These are phyloP conservation scores for Letharia lupina DNA, from an alignment of 495 filamentous ascomycete species.

Conservation along the genomic window DNA sequence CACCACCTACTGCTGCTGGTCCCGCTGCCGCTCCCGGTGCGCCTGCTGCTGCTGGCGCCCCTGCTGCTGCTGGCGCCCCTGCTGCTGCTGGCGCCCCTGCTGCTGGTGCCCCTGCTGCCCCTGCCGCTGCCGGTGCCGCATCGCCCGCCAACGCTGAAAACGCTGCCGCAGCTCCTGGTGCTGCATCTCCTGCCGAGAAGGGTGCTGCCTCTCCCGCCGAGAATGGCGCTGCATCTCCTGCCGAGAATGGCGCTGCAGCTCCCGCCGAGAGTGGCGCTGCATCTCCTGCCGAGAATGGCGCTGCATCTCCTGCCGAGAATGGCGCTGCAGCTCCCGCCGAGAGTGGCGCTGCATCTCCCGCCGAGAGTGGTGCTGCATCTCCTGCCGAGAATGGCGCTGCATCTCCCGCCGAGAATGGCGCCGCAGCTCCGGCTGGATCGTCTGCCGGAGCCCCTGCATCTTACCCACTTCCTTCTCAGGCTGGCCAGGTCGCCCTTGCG, in stretches of 20 bases:
- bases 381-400: conserved; percentile 24
- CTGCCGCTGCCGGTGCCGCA: conserved; percentile 13
- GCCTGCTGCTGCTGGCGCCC: neutral
- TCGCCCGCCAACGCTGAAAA: conserved; percentile 8
- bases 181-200: conserved; percentile 18
- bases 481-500: conserved; percentile 9
- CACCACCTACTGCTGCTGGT: neutral
- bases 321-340: conserved; percentile 27
- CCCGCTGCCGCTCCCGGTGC: conserved; percentile 14
- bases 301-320: conserved; percentile 16
- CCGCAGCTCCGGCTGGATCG: neutral
- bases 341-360: neutral
- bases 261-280: conserved; percentile 23
- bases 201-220: conserved; percentile 22
- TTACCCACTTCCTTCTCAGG: conserved; percentile 16
- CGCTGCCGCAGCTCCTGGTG: conserved; percentile 8
- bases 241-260: conserved; percentile 2
- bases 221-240: neutral
- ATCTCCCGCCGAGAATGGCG: conserved; percentile 22
- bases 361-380: conserved; percentile 2
- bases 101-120: neutral
- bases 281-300: conserved; percentile 22
- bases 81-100: conserved; percentile 10
- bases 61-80: conserved; percentile 8
- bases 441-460: conserved; percentile 3